phyloP scores from a whole-genome alignment of 805 yeast species.

The Yueomyces sinensis region DNA sequence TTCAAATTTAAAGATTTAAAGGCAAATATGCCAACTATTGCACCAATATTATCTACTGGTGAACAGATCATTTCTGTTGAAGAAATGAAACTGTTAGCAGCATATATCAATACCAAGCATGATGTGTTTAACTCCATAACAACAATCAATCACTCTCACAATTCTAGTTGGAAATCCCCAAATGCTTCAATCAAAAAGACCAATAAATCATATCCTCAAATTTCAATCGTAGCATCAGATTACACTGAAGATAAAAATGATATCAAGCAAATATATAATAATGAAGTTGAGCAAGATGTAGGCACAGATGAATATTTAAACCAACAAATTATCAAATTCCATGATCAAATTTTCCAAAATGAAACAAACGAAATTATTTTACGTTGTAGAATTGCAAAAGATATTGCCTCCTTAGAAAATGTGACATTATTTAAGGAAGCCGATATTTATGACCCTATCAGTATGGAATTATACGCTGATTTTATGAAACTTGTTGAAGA shows the following conservation, averaged over 20 bases:
- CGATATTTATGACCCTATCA: constrained; percentile 35
- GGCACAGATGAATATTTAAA: constrained; percentile 2
- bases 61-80: constrained; percentile 45
- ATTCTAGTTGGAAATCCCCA: constrained; percentile 16
- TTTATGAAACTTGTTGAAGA: constrained; percentile 38
- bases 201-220: constrained; percentile 17
- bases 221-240: constrained; percentile 12
- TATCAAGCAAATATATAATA: neutral
- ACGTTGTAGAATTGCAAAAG: constrained; percentile 33
- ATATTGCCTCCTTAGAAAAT: constrained; percentile 30
- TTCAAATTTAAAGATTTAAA: constrained; percentile 50
- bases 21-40: constrained; percentile 37
- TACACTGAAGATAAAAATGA: constrained; percentile 1
- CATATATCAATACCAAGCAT: constrained; percentile 23
- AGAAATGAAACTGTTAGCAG: constrained; percentile 46
- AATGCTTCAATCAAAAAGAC: constrained; percentile 17
- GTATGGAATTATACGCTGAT: constrained; percentile 47
- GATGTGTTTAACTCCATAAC: constrained; percentile 2
- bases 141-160: constrained; percentile 7
- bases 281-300: constrained; percentile 8
- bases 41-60: constrained; percentile 40
- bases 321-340: constrained; percentile 23
- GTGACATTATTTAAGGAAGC: constrained; percentile 26
- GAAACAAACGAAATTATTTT: constrained; percentile 17
- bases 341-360: constrained; percentile 16